phyloP scores from a whole-genome alignment of 345 rosid genomes.

The Hibiscus trionum region DNA sequence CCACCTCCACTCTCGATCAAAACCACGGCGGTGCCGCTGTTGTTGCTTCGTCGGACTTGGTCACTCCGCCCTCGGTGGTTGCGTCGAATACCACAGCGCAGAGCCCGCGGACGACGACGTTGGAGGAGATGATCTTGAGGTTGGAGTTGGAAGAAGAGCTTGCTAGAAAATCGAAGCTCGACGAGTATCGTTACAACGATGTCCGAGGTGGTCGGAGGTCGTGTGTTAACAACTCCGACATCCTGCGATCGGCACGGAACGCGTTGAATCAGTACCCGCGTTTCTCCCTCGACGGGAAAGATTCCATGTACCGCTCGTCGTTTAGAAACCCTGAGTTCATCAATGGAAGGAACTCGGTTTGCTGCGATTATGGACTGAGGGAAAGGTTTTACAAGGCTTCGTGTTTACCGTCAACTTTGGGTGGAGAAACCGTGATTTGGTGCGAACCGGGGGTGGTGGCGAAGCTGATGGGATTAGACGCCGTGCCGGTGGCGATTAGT shows the following conservation, averaged over 20 bases:
- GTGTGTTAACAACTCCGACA: constrained; percentile 72
- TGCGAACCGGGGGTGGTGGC: constrained; percentile 90
- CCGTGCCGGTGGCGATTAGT: constrained; percentile 52
- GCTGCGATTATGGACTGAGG: constrained; percentile 25
- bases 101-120: constrained; percentile 38
- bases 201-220: constrained; percentile 45
- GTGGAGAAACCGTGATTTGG: constrained; percentile 69
- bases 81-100: constrained; percentile 8
- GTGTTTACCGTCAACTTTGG: constrained; percentile 31
- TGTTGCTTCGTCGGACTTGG: constrained; percentile 5
- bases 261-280: constrained; percentile 91
- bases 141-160: constrained; percentile 73
- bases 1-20: constrained; percentile 70
- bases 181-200: constrained; percentile 9
- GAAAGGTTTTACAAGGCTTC: constrained; percentile 8
- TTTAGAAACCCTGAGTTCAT: constrained; percentile 32
- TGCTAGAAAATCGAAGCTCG: constrained; percentile 41
- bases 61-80: constrained; percentile 11
- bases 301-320: constrained; percentile 82
- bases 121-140: constrained; percentile 83
- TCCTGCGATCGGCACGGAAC: constrained; percentile 67
- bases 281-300: constrained; percentile 84
- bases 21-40: not conserved
- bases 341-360: constrained; percentile 31
- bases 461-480: constrained; percentile 84